Percentiles rank a stretch among this genome's conserved stretches.
phyloP scores from a whole-genome alignment of 1,284 basidiomycete genomes.

The Rhodotorula mucilaginosa region DNA sequence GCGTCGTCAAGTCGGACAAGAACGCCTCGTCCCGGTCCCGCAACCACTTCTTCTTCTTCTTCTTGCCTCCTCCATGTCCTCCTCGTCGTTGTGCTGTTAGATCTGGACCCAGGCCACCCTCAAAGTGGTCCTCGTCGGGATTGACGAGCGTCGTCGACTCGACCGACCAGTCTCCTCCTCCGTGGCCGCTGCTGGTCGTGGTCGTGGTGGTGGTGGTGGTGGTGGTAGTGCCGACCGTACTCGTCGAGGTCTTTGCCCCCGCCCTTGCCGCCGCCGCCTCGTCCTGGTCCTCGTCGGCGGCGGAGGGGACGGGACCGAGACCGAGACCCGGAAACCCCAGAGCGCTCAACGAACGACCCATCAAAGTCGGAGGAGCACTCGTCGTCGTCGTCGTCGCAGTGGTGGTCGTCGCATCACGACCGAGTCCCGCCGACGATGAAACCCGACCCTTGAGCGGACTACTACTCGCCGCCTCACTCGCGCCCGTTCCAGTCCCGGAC shows the following conservation, averaged over 20 bases:
- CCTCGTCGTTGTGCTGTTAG: no score
- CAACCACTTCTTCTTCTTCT: background rate
- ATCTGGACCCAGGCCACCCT: background rate
- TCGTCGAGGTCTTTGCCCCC: background rate
- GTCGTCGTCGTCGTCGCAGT: background rate
- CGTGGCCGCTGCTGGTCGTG: background rate
- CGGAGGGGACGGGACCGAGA: background rate
- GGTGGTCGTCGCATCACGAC: background rate
- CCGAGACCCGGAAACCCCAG: background rate
- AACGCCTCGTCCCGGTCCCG: constrained; percentile 14
- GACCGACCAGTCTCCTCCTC: constrained; percentile 4
- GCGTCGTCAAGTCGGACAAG: constrained; percentile 12
- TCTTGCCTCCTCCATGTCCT: no score
- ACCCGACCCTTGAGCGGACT: background rate
- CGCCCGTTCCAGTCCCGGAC: background rate
- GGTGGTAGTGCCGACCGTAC: background rate
- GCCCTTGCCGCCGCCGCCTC: background rate
- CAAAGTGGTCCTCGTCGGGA: background rate
- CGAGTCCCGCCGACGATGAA: background rate
- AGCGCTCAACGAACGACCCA: background rate
- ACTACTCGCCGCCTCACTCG: background rate
- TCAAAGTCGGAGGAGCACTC: no score
- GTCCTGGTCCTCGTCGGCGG: background rate
- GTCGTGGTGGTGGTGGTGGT: background rate
- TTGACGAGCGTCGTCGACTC: constrained; percentile 4